phyloP scores from a whole-genome alignment of 805 yeast genomes.

The Saturnispora hagleri region DNA sequence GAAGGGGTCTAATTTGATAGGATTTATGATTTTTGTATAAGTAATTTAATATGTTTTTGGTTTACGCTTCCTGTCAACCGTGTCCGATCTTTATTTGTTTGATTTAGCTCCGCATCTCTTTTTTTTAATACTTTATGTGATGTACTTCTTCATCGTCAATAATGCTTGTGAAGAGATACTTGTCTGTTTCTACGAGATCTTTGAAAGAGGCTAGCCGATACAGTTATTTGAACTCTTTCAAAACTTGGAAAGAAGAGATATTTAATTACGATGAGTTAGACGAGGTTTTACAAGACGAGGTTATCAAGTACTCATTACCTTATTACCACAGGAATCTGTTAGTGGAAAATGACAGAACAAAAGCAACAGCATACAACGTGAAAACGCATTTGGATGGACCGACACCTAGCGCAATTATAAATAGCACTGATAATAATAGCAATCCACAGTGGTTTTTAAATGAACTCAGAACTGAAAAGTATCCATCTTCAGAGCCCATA shows the following conservation, averaged over 20 bases:
- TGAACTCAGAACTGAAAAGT: conserved; percentile 22
- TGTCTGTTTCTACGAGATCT: neutral
- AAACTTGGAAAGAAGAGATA: conserved; percentile 20
- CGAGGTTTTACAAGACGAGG: conserved; percentile 18
- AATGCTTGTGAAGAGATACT: neutral
- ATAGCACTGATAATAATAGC: conserved; percentile 10
- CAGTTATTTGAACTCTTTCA: conserved; percentile 13
- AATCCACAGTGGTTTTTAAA: conserved; percentile 16
- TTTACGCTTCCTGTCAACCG: neutral
- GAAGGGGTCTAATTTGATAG: conserved; percentile 34
- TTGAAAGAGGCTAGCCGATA: neutral
- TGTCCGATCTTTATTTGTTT: neutral
- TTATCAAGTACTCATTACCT: conserved; percentile 19
- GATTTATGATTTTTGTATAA: neutral
- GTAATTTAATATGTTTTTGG: neutral
- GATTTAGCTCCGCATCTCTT: neutral
- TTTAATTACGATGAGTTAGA: conserved; percentile 15
- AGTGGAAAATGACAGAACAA: conserved; percentile 6
- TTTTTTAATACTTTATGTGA: neutral
- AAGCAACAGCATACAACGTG: conserved; percentile 14
- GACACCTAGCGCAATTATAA: conserved; percentile 1
- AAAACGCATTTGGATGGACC: conserved; percentile 12
- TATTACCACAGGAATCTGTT: conserved; percentile 17
- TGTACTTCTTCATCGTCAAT: neutral
- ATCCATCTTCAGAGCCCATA: neutral